These are phyloP conservation scores for Fusarium pininemorale DNA, from an alignment of 2,329 filamentous ascomycete species.

Conservation along the genomic window DNA sequence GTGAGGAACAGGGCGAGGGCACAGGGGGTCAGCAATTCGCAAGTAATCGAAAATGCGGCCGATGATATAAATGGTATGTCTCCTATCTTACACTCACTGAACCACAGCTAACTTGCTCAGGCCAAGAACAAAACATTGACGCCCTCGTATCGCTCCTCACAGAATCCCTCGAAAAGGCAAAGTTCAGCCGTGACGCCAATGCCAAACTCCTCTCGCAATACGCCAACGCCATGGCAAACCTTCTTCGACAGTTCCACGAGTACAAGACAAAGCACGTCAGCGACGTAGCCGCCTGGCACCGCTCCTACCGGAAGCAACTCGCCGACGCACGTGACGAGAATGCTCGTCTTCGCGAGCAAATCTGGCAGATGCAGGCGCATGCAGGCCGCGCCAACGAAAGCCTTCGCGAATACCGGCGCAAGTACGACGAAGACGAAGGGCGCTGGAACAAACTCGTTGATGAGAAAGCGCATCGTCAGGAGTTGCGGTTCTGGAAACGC, in stretches of 20 bases:
- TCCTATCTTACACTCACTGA: background rate
- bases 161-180: conserved; percentile 69
- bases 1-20: conserved; percentile 66
- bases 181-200: conserved; percentile 69
- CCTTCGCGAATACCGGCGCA: conserved; percentile 65
- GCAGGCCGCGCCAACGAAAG: conserved; percentile 66
- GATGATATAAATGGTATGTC: conserved; percentile 65
- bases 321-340: conserved; percentile 73
- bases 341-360: conserved; percentile 68
- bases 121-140: conserved; percentile 68
- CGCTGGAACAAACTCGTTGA: conserved; percentile 64
- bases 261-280: conserved; percentile 71
- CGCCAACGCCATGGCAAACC: conserved; percentile 63
- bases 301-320: conserved; percentile 71
- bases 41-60: conserved; percentile 64
- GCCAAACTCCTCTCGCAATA: conserved; percentile 66
- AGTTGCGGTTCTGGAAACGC: conserved; percentile 72
- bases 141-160: conserved; percentile 68
- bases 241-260: conserved; percentile 71
- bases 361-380: conserved; percentile 72
- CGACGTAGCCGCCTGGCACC: conserved; percentile 72
- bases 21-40: conserved; percentile 64
- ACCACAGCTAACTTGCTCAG: conserved; percentile 47
- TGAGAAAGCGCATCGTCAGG: conserved; percentile 62
- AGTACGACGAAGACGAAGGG: conserved; percentile 64